Conservation (phyloP, 768 basidiomycete genomes). For the Pholiota molesta region DNA sequence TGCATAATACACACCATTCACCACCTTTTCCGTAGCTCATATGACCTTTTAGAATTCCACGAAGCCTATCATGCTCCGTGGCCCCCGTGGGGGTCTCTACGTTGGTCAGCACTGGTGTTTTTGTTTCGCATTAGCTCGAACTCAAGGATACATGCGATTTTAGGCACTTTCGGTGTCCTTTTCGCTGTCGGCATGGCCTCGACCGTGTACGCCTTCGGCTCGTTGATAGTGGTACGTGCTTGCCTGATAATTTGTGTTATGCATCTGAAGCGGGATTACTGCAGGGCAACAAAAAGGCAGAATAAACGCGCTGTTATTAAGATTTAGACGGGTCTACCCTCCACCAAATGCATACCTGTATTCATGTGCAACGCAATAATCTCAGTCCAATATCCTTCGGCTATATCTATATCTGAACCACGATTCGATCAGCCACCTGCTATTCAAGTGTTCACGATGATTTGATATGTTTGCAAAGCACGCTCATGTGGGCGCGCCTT, state of each 20-base stretch:
- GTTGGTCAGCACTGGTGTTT: slow-evolving; percentile 46
- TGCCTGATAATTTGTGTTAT: slow-evolving; percentile 1
- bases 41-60: slow-evolving; percentile 40
- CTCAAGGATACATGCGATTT: background rate
- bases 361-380: slow-evolving; percentile 1
- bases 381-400: background rate
- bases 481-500: background rate
- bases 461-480: background rate
- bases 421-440: background rate
- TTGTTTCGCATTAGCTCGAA: background rate
- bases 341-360: background rate
- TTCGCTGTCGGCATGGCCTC: slow-evolving; percentile 59
- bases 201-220: slow-evolving; percentile 51
- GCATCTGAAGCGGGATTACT: background rate
- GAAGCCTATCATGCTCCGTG: slow-evolving; percentile 60
- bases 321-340: slow-evolving; percentile 1
- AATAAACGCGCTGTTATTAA: slow-evolving; percentile 12
- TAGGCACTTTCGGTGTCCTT: slow-evolving; percentile 57
- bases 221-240: slow-evolving; percentile 45
- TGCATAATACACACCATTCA: background rate
- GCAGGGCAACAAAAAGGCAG: slow-evolving; percentile 31
- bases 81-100: slow-evolving; percentile 65
- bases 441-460: background rate
- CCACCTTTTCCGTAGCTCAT: slow-evolving; percentile 9
- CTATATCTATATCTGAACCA: background rate